Evolutionary conservation across 192 early-diverging fungal genomes (phyloP).

Genomic region (Coemansia sp.): DNA sequence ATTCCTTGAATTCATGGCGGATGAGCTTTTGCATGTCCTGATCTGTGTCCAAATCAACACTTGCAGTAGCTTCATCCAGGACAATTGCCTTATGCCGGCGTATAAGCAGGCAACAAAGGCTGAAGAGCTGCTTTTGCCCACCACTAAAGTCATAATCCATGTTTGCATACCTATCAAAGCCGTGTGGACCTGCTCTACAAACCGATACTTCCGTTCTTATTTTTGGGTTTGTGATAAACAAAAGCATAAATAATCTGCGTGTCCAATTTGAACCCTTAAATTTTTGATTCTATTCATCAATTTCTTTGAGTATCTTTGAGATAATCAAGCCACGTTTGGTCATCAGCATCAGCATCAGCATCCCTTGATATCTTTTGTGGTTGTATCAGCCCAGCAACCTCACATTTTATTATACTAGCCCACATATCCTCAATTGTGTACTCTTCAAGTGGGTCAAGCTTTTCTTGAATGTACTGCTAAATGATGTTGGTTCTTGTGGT

Average conservation of each 20-base stretch:
- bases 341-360: neutral
- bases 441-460: conserved; percentile 79
- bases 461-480: conserved; percentile 59
- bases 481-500: too few species aligned
- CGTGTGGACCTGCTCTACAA: too few species aligned
- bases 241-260: conserved; percentile 27
- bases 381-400: neutral
- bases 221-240: neutral
- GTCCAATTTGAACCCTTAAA: neutral
- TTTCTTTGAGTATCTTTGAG: neutral
- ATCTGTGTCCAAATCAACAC: conserved; percentile 53
- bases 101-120: conserved; percentile 61
- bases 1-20: conserved; percentile 51
- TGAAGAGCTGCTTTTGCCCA: too few species aligned
- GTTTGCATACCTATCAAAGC: too few species aligned
- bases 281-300: neutral
- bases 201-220: neutral
- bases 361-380: neutral
- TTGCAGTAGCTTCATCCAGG: conserved; percentile 69
- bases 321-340: too few species aligned
- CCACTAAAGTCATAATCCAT: conserved; percentile 31
- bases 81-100: conserved; percentile 55
- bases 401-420: conserved; percentile 56
- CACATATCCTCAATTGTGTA: conserved; percentile 67
- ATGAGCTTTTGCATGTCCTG: conserved; percentile 33